Evolutionary conservation across 2,329 filamentous ascomycete species (phyloP), one percentile per base, ranked within the genome.

Genomic region (Pestalotiopsis sp.): DNA sequence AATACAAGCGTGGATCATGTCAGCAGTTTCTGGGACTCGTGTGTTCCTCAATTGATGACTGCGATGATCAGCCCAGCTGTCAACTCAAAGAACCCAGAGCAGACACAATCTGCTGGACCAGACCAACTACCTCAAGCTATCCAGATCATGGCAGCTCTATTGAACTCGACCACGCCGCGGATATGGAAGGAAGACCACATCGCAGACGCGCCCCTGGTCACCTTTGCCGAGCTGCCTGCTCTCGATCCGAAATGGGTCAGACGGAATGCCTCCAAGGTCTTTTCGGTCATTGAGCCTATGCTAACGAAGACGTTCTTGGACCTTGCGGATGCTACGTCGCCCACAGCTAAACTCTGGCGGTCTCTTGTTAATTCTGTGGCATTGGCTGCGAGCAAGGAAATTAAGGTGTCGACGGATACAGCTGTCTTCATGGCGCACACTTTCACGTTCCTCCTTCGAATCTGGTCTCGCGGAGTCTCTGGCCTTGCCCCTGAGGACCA

Each of bases 231-330:
- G 69, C 83, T 99, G n/a, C 93, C 94, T 5, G 84, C 91, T 6
- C 83, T 98, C 6, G 94, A 98, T 75, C 86, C 92, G 4, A 94
- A 92, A 83, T 99, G 96, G 96, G 85, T 97, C 13, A 89, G 95
- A 66, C 91, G 89, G 69, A 93, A 93, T 70, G 83, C 92, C 4
- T 77, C 83, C 1, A 86, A 85, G 58, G 86, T 98, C 4, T 87
- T 97, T 41, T 79, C 86, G 3, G 82, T 91, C 9, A 86, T 90
- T 7, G 83, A 83, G 4, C 86, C 90, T 11, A 83, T 91, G 23
- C 79, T 94, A 3, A 87, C 89, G 79, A 85, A 82, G 67, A 87
- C 86, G 65, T 90, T 93, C 64, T 82, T 86, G 66, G 88, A 89
- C 17, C 76, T 95, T n/a, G 85, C 87, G 9, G 84, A 89, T 64